Conservation (phyloP, 2,329 filamentous ascomycete species). For the Colletotrichum chrysophilum region DNA sequence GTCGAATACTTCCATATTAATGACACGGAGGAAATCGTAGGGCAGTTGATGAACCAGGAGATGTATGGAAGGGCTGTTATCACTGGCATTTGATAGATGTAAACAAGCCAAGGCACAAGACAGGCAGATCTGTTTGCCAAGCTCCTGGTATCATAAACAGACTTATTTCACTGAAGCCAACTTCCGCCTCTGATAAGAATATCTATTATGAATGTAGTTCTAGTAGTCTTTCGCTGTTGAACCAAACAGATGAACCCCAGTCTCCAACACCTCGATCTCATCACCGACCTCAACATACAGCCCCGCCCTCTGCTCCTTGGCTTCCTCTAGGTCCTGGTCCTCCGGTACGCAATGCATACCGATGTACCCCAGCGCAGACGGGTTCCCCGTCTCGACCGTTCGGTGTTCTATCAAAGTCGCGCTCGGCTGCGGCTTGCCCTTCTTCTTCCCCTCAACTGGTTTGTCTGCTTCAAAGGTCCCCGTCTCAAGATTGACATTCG, state of each 20-base stretch:
- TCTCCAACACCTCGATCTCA: conserved; percentile 32
- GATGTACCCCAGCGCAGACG: conserved; percentile 29
- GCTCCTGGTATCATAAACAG: too few relatives aligned
- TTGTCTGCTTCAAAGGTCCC: conserved; percentile 3
- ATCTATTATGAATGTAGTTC: too few relatives aligned
- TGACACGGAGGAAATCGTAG: neutral
- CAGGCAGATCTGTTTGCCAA: neutral
- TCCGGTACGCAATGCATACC: conserved; percentile 35
- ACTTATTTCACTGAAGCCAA: too few relatives aligned
- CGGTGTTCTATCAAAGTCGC: conserved; percentile 27
- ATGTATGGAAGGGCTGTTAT: neutral
- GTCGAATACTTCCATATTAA: neutral
- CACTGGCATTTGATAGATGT: neutral
- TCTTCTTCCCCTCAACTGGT: conserved; percentile 6
- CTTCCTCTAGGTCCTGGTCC: conserved; percentile 20
- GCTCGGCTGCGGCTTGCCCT: conserved; percentile 30
- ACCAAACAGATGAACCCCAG: conserved; percentile 29
- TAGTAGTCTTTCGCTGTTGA: conserved; percentile 31
- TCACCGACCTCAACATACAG: conserved; percentile 30
- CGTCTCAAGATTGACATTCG: conserved; percentile 19
- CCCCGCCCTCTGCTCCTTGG: neutral
- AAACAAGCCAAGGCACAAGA: neutral
- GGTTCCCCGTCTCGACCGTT: conserved; percentile 30
- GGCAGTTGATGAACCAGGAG: neutral
- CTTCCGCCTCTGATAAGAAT: too few relatives aligned